A percentile compares a stretch with the other conserved stretches of the same genome.
These are phyloP conservation scores for Gastrolobium bilobum DNA, from an alignment of 306 rosid species.

Conservation along the genomic window DNA sequence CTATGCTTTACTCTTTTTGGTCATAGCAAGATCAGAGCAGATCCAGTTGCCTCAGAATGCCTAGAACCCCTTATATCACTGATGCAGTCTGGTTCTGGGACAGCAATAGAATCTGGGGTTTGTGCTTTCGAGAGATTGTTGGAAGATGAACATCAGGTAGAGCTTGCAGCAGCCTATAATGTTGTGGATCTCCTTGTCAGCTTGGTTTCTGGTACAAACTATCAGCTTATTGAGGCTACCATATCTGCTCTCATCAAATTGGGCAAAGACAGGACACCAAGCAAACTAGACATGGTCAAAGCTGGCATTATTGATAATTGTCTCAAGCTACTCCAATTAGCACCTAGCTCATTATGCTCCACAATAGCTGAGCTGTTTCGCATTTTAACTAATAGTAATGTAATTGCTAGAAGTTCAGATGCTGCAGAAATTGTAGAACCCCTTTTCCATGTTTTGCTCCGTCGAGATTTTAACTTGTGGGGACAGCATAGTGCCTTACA, in stretches of 20 bases:
- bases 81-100: conserved; percentile 73
- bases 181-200: conserved; percentile 87
- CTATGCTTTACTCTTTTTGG: conserved; percentile 77
- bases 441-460: conserved; percentile 87
- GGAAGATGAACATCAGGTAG: conserved; percentile 87
- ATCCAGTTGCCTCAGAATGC: conserved; percentile 79
- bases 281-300: conserved; percentile 87
- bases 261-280: conserved; percentile 88
- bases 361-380: conserved; percentile 93
- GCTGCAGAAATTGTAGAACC: conserved; percentile 95
- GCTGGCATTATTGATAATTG: conserved; percentile 83
- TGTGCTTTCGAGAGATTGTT: conserved; percentile 91
- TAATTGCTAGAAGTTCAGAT: conserved; percentile 92
- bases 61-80: conserved; percentile 79
- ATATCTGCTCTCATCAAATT: conserved; percentile 82
- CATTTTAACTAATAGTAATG: conserved; percentile 88
- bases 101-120: conserved; percentile 84
- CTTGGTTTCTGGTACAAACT: conserved; percentile 82
- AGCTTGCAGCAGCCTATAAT: conserved; percentile 78
- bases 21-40: conserved; percentile 72
- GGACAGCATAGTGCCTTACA: conserved; percentile 99
- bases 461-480: conserved; percentile 88
- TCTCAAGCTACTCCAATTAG: conserved; percentile 79
- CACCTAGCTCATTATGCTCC: conserved; percentile 91
- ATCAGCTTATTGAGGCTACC: conserved; percentile 84